Percentiles rank a stretch among this genome's conserved stretches.
phyloP scores from a whole-genome alignment of 2,329 filamentous ascomycete species.

The Pezicula radicicola region DNA sequence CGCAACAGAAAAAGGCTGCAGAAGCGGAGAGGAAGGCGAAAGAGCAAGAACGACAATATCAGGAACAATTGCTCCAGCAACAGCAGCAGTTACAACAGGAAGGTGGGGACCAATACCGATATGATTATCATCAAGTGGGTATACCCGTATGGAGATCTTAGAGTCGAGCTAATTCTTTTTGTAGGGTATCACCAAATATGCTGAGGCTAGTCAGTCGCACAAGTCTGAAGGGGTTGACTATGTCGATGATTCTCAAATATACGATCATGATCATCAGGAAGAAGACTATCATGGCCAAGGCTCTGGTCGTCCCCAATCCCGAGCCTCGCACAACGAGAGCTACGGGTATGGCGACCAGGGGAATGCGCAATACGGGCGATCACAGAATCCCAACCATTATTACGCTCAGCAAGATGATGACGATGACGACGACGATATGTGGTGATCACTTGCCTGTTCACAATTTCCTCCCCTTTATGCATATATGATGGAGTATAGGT shows the following conservation, averaged over 20 bases:
- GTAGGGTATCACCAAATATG: slow-evolving; percentile 31
- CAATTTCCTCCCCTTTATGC: slow-evolving; percentile 17
- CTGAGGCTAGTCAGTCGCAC: slow-evolving; percentile 26
- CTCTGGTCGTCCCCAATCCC: slow-evolving; percentile 28
- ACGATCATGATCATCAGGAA: slow-evolving; percentile 41
- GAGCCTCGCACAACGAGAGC: slow-evolving; percentile 25
- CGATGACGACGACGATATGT: slow-evolving; percentile 29
- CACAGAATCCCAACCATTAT: slow-evolving; percentile 21
- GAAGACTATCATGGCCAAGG: slow-evolving; percentile 30
- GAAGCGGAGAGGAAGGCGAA: slow-evolving; percentile 50
- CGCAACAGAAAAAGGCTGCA: slow-evolving; percentile 64
- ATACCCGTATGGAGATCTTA: not conserved
- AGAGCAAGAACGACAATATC: slow-evolving; percentile 32
- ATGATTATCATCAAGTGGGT: slow-evolving; percentile 33
- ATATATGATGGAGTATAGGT: slow-evolving; percentile 30
- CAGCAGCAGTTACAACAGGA: slow-evolving; percentile 29
- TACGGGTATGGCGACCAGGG: slow-evolving; percentile 26
- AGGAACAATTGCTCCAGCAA: slow-evolving; percentile 25
- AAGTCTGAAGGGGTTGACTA: slow-evolving; percentile 36
- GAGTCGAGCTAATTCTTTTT: slow-evolving; percentile 8
- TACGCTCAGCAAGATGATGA: slow-evolving; percentile 20
- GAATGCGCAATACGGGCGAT: slow-evolving; percentile 19
- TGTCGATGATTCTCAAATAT: slow-evolving; percentile 48
- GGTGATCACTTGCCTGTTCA: slow-evolving; percentile 16
- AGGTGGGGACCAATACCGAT: slow-evolving; percentile 28